phyloP scores from a whole-genome alignment of 2,329 filamentous ascomycete genomes.

The Stachybotrys echinatus region DNA sequence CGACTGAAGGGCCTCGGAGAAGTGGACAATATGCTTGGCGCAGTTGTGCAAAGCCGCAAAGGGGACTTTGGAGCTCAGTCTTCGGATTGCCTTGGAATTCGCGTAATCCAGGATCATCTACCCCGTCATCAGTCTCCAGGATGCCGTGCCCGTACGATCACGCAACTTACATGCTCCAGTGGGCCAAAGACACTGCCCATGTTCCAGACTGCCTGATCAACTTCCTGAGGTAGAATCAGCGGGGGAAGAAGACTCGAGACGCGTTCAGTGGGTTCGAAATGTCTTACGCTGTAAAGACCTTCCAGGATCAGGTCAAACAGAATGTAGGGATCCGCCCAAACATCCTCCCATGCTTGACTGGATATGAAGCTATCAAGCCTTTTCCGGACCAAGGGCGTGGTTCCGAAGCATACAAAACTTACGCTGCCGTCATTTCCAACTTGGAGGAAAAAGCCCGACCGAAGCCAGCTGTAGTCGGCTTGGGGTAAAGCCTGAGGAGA shows the following conservation, averaged over 20 bases:
- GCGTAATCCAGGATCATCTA: constrained; percentile 19
- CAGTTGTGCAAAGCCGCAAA: constrained; percentile 22
- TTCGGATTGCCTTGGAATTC: constrained; percentile 15
- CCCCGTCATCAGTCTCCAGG: constrained; percentile 2
- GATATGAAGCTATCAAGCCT: constrained; percentile 16
- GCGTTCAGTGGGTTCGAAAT: too few relatives aligned
- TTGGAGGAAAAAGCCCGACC: constrained; percentile 20
- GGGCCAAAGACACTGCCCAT: constrained; percentile 22
- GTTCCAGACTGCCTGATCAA: constrained; percentile 22
- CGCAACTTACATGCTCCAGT: constrained; percentile 17
- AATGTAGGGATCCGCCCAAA: constrained; percentile 17
- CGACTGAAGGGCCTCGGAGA: constrained; percentile 20
- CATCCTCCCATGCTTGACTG: constrained; percentile 16
- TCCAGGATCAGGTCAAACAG: constrained; percentile 22
- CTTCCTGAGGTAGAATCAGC: too few relatives aligned
- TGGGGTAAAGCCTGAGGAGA: constrained; percentile 18
- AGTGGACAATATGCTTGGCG: constrained; percentile 22
- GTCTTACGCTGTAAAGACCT: constrained; percentile 18
- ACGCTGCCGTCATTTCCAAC: constrained; percentile 9
- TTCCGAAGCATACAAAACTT: constrained; percentile 20
- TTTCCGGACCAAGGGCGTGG: constrained; percentile 11
- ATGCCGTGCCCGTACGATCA: too few relatives aligned
- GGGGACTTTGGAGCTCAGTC: constrained; percentile 18
- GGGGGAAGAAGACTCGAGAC: too few relatives aligned
- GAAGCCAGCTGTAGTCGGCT: constrained; percentile 20